Percentiles rank a stretch among this genome's conserved stretches.
Evolutionary conservation across 176 grass and related monocot genomes (phyloP).

Genomic region (Secale cereale): DNA sequence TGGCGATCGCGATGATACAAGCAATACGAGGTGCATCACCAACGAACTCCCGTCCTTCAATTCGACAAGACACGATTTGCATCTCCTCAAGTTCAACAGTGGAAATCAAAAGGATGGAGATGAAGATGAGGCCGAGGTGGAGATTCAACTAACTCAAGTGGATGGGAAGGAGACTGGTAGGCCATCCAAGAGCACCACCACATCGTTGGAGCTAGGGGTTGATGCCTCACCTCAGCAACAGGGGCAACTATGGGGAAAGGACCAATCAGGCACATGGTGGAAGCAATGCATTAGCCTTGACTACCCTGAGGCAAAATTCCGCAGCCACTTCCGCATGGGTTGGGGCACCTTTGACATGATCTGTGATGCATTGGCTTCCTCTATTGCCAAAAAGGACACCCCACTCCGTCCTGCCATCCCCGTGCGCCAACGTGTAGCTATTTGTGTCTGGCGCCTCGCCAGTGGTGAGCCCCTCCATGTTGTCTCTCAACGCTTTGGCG

Average conservation of each 20-base stretch:
- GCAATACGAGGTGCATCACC: background rate
- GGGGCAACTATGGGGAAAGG: conserved; percentile 37
- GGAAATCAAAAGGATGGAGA: too few species aligned
- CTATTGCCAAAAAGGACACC: conserved; percentile 60
- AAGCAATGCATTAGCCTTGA: conserved; percentile 39
- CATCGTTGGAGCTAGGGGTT: background rate
- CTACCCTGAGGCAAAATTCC: conserved; percentile 47
- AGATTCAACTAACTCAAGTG: background rate
- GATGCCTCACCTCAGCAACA: conserved; percentile 16
- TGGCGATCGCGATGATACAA: background rate
- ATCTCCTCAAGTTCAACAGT: background rate
- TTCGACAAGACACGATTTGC: background rate
- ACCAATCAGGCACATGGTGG: conserved; percentile 49
- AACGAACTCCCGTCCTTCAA: conserved; percentile 13
- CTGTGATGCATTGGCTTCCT: conserved; percentile 40
- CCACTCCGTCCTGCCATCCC: conserved; percentile 50
- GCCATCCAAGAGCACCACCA: background rate
- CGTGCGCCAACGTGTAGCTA: conserved; percentile 45
- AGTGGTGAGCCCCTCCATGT: conserved; percentile 53
- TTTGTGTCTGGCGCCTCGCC: conserved; percentile 58
- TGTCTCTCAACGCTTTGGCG: conserved; percentile 56
- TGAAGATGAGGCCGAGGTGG: background rate
- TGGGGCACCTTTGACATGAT: conserved; percentile 55
- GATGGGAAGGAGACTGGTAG: background rate
- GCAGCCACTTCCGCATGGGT: conserved; percentile 47